Evolutionary conservation across 2,329 filamentous ascomycete genomes (phyloP).

Genomic region (Exophiala sp.): DNA sequence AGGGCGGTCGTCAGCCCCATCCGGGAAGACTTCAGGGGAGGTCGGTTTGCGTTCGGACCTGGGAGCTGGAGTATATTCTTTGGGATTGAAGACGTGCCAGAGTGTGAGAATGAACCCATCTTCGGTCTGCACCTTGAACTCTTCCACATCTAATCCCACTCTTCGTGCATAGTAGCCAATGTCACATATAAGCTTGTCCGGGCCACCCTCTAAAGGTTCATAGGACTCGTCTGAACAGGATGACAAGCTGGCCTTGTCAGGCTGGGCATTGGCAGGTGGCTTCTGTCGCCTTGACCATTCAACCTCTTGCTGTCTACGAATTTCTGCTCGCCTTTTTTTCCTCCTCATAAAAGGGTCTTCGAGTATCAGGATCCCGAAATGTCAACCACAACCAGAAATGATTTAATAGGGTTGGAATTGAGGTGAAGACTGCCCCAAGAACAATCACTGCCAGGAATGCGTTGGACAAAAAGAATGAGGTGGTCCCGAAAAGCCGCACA

Average conservation of each 20-base stretch:
- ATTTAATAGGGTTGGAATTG: conserved; percentile 49
- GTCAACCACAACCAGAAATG: conserved; percentile 51
- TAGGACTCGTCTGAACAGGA: conserved; percentile 49
- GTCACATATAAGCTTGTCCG: conserved; percentile 71
- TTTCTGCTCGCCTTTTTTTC: conserved; percentile 56
- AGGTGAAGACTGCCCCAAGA: conserved; percentile 64
- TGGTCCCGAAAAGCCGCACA: conserved; percentile 58
- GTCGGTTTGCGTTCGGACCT: conserved; percentile 42
- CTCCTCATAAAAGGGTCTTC: conserved; percentile 66
- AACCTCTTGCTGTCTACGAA: conserved; percentile 53
- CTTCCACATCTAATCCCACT: conserved; percentile 80
- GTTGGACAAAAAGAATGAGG: conserved; percentile 70
- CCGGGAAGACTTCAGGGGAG: conserved; percentile 58
- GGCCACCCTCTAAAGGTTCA: conserved; percentile 69
- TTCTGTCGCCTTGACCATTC: conserved; percentile 54
- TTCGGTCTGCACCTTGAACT: conserved; percentile 80
- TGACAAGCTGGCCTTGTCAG: conserved; percentile 24
- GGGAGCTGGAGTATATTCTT: conserved; percentile 55
- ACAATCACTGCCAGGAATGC: conserved; percentile 72
- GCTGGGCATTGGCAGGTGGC: conserved; percentile 23
- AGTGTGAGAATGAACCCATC: conserved; percentile 86
- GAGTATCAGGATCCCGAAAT: conserved; percentile 54
- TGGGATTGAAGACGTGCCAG: conserved; percentile 84
- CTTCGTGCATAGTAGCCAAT: conserved; percentile 79
- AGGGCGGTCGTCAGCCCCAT: conserved; percentile 29